Conservation (phyloP, 2,329 filamentous ascomycete species). For the Fusarium nygamai region DNA sequence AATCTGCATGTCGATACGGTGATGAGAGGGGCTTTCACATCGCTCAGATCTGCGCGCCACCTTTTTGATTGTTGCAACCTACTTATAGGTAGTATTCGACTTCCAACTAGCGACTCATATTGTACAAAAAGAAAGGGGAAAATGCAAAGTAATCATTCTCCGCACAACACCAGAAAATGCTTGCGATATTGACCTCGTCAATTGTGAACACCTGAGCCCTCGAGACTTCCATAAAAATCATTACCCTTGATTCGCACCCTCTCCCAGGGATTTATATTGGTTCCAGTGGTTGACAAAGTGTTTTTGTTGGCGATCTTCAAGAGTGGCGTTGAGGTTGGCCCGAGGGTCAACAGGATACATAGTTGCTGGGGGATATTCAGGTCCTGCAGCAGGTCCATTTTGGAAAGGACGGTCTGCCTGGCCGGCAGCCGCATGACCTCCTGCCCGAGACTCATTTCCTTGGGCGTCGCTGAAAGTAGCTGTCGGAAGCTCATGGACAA, state of each 20-base stretch:
- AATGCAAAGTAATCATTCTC: slow-evolving; percentile 37
- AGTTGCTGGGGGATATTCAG: slow-evolving; percentile 16
- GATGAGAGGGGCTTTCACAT: slow-evolving; percentile 22
- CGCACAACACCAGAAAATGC: slow-evolving; percentile 39
- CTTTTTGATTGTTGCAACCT: slow-evolving; percentile 26
- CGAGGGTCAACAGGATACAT: slow-evolving; percentile 42
- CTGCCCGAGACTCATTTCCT: slow-evolving; percentile 7
- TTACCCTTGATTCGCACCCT: neutral
- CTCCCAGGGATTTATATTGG: slow-evolving; percentile 44
- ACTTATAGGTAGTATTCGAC: slow-evolving; percentile 16
- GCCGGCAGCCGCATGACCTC: neutral
- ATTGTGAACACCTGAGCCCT: neutral
- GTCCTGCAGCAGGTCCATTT: slow-evolving; percentile 5
- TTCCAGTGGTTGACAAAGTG: slow-evolving; percentile 53
- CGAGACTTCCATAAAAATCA: neutral
- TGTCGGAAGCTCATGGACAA: slow-evolving; percentile 49
- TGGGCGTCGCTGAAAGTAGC: slow-evolving; percentile 23
- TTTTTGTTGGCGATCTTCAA: slow-evolving; percentile 43
- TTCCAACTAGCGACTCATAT: slow-evolving; percentile 29
- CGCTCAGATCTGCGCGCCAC: slow-evolving; percentile 31
- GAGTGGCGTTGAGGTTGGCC: slow-evolving; percentile 49
- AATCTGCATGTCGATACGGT: slow-evolving; percentile 2
- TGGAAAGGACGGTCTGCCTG: slow-evolving; percentile 7
- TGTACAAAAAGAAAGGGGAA: slow-evolving; percentile 35
- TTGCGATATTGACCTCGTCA: slow-evolving; percentile 14